A percentile compares a stretch with the other conserved stretches of the same genome.
These are phyloP conservation scores for Salinomyces thailandicus DNA, from an alignment of 2,329 filamentous ascomycete species.

Conservation along the genomic window DNA sequence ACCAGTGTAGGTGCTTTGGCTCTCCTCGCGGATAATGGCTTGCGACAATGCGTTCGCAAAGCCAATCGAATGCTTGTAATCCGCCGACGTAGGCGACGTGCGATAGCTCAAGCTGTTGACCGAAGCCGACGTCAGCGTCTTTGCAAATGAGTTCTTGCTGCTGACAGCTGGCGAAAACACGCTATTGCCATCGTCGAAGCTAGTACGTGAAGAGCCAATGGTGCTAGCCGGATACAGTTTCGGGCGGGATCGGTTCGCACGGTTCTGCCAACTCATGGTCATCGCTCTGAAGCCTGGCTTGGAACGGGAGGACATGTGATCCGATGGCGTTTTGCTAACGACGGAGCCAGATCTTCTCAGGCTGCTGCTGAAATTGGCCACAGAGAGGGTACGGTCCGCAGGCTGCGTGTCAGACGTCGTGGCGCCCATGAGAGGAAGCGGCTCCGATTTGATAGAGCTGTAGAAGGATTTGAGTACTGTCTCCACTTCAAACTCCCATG, in stretches of 20 bases:
- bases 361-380: constrained; percentile 40
- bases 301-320: constrained; percentile 57
- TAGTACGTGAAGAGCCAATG: constrained; percentile 83
- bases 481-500: constrained; percentile 85
- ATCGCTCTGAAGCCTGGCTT: constrained; percentile 52
- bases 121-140: constrained; percentile 83
- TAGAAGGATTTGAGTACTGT: constrained; percentile 88
- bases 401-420: constrained; percentile 35
- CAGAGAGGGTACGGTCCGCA: constrained; percentile 45
- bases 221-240: constrained; percentile 66
- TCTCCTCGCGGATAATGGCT: constrained; percentile 80
- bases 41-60: constrained; percentile 95
- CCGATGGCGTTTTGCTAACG: constrained; percentile 85
- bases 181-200: constrained; percentile 80
- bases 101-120: constrained; percentile 79
- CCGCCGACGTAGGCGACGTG: constrained; percentile 51
- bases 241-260: constrained; percentile 74
- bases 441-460: constrained; percentile 73
- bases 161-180: constrained; percentile 85
- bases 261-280: constrained; percentile 60
- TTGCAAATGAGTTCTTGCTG: constrained; percentile 84
- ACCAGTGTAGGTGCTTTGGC: constrained; percentile 38
- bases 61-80: constrained; percentile 92
- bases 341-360: constrained; percentile 81
- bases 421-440: constrained; percentile 75